Percentiles rank a stretch among this genome's conserved stretches.
These are phyloP conservation scores for Setomelanomma holmii DNA, from an alignment of 2,329 filamentous ascomycete species.

Conservation along the genomic window DNA sequence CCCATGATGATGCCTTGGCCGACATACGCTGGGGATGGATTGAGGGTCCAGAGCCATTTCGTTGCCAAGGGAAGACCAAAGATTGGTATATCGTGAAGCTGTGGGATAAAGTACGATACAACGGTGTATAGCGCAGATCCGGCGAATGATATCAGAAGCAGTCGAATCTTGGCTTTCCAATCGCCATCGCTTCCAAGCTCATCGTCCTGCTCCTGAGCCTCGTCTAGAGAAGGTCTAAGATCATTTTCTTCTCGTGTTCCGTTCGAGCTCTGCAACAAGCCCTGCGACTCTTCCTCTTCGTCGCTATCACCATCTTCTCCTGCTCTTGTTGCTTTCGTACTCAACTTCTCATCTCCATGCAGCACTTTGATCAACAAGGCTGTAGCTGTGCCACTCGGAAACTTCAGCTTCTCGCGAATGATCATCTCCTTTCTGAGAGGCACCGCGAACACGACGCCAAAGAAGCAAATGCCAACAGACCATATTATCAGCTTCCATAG, in stretches of 20 bases:
- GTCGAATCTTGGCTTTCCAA: slow-evolving; percentile 68
- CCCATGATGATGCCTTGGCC: slow-evolving; percentile 99
- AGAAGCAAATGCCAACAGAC: slow-evolving; percentile 93
- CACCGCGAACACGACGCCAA: slow-evolving; percentile 95
- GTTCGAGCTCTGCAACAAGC: slow-evolving; percentile 38
- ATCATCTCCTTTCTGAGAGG: slow-evolving; percentile 91
- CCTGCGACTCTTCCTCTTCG: slow-evolving; percentile 43
- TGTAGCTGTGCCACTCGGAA: slow-evolving; percentile 94
- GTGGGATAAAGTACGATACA: slow-evolving; percentile 86
- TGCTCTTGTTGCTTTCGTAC: slow-evolving; percentile 8
- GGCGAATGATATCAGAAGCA: slow-evolving; percentile 66
- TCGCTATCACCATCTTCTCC: slow-evolving; percentile 8
- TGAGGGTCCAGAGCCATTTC: slow-evolving; percentile 93
- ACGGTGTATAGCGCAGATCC: slow-evolving; percentile 72
- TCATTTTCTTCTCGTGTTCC: slow-evolving; percentile 30
- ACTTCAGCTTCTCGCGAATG: slow-evolving; percentile 88
- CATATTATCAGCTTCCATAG: slow-evolving; percentile 84
- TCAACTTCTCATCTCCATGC: slow-evolving; percentile 65
- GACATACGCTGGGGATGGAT: slow-evolving; percentile 95
- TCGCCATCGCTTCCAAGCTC: slow-evolving; percentile 51
- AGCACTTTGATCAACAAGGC: slow-evolving; percentile 91
- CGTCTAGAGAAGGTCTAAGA: slow-evolving; percentile 25
- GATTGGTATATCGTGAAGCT: slow-evolving; percentile 83
- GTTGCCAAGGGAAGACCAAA: slow-evolving; percentile 77
- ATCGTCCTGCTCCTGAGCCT: slow-evolving; percentile 27